These are phyloP conservation scores for Neurospora sp. DNA, from an alignment of 495 filamentous ascomycete genomes.

Conservation along the genomic window DNA sequence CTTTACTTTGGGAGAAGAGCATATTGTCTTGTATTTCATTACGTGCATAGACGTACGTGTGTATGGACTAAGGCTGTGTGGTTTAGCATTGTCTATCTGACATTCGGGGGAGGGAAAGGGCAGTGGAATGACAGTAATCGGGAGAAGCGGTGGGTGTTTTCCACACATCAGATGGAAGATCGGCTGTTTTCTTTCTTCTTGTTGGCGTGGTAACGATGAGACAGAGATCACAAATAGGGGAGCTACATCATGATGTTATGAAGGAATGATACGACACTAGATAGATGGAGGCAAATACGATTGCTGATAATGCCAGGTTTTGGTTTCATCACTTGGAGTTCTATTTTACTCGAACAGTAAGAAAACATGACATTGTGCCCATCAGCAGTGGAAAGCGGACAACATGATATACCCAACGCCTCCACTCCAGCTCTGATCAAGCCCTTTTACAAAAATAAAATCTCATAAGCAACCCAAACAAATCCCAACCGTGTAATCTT, in stretches of 20 bases:
- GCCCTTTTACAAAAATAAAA: not conserved
- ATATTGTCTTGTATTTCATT: not conserved
- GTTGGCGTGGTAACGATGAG: not conserved
- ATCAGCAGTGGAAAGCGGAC: not conserved
- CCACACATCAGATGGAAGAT: not conserved
- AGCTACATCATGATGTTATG: not conserved
- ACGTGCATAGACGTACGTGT: not conserved
- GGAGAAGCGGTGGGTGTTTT: not conserved
- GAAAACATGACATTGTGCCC: not conserved
- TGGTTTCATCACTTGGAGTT: not conserved
- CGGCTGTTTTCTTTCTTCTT: not conserved
- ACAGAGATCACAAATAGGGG: not conserved
- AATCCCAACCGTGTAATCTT: not conserved
- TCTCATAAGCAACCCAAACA: not conserved
- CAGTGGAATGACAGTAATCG: not conserved
- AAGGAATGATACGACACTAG: not conserved
- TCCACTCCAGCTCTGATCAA: not conserved
- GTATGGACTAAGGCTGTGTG: not conserved
- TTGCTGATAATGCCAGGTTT: not conserved
- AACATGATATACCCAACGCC: not conserved
- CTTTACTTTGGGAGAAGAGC: not conserved
- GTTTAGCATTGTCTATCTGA: not conserved
- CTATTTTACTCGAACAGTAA: not conserved
- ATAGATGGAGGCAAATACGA: not conserved
- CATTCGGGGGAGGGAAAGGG: not conserved